Base-by-base conservation (phyloP, 2,329 filamentous ascomycete genomes). In the Aureobasidium sp. region DNA sequence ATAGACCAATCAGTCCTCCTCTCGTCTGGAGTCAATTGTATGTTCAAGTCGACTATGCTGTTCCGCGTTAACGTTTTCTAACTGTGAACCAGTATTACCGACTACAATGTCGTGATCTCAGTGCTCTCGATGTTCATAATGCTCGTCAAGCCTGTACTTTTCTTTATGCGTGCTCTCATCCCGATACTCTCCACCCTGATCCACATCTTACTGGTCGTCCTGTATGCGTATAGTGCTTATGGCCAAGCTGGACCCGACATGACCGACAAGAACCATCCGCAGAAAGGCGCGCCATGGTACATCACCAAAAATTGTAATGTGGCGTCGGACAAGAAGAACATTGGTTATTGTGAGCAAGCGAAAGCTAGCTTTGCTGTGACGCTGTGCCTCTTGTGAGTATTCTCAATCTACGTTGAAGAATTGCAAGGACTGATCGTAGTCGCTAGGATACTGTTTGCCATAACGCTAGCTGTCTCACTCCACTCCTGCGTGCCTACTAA, bases 41-140 rank as follows among this genome's bases (percentile, higher is more conserved):
- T 77, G 88, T 83, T 36, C 2, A 34, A 7, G 20, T 36, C n/a
- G 23, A 34, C 34, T 44, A 52, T 13, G 29, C n/a, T 48, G 7
- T 29, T 23, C 9, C 8, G 13, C 27, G 9, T 32, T 34, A 17
- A 15, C 34, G 23, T n/a, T 36, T 6, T 57, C 8, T 42, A 39
- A 41, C 37, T 15, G 23, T 27, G 48, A 17, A 55, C 37, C 70
- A 92, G 89, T 62, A 78, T 90, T 65, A 91, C 89, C 52, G 80
- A 87, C 67, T 90, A 84, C 76, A 91, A 92, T 70, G 84, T 91
- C 67, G 87, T 87, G 70, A 87, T 91, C 67, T 87, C 88, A 41
- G 82, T 93, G 66, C 78, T 91, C 60, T 86, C 85, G 63, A 87
- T 89, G 72, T 93, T 93, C 78, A 80, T 91, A 71, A 82, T 90